Evolutionary conservation across 345 rosid genomes (phyloP), one percentile per base, ranked within the genome.

Genomic region (Cardamine chenopodiifolia): DNA sequence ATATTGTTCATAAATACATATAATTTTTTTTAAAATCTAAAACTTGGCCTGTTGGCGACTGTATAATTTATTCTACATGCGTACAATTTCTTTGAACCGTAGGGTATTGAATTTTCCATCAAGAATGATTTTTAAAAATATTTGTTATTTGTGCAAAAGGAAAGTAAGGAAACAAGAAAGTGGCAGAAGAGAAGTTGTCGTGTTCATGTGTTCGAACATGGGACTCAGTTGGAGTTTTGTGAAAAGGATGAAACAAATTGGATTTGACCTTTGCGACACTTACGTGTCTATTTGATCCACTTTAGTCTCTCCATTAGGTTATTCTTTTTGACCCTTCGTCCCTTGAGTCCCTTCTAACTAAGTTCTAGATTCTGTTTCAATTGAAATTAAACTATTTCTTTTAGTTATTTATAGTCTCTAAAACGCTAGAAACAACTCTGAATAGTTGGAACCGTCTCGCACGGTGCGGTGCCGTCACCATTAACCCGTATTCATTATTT

Each of bases 121-220:
- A 40, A 39, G 19, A 54, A 54, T 39, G 0, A 7, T 8, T 28
- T 28, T 55, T 2, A 12, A 4, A 9, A 9, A 14, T 45, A 26
- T 8, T 55, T 40, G 5, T 11, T 69, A 28, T 66, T 18, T 31
- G 15, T 40, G 19, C 19, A 22, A 7, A 23, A 15, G 11, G n/a
- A 63, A 64, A 28, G 6, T 54, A 31, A 26, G 15, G 14, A 31
- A 58, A 32, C 32, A 34, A 48, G 32, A 47, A 17, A 61, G 37
- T 19, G 18, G 26, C 52, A 55, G 40, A 39, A 52, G 28, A 72
- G 23, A 49, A 42, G 31, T 49, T 49, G 75, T 71, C 68, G 71
- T 67, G 57, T 56, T 39, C 58, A 66, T 58, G 52, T 66, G 52
- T 50, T 64, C 2, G 58, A 50, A 59, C 70, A 71, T 72, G 65